Evolutionary conservation across 202 grass and related monocot genomes (phyloP).

Genomic region (Schoenoplectus triqueter): DNA sequence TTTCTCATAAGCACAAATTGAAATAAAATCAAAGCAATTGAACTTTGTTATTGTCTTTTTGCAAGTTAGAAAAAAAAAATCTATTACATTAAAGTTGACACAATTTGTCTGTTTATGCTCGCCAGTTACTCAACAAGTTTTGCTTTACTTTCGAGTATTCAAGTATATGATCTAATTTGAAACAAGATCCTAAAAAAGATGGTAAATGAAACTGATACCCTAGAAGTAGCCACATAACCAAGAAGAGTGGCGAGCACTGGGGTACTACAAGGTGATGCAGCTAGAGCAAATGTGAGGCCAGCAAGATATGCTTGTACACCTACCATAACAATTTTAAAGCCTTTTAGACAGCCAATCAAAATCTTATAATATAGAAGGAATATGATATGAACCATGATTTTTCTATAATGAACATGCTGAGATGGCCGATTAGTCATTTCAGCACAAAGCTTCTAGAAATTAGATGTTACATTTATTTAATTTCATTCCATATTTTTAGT

Average conservation of each 20-base stretch:
- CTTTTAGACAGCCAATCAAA: constrained; percentile 20
- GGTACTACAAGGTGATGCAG: constrained; percentile 95
- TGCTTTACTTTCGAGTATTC: background rate
- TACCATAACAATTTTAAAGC: constrained; percentile 39
- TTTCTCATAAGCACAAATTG: background rate
- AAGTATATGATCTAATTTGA: background rate
- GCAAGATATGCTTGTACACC: constrained; percentile 96
- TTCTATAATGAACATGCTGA: background rate
- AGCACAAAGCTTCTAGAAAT: background rate
- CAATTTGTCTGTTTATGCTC: background rate
- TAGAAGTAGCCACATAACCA: constrained; percentile 93
- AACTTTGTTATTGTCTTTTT: background rate
- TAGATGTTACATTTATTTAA: background rate
- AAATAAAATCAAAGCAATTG: background rate
- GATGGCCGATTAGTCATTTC: background rate
- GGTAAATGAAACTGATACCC: constrained; percentile 51
- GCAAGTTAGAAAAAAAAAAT: background rate
- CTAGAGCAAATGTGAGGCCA: constrained; percentile 96
- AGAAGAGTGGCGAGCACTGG: constrained; percentile 95
- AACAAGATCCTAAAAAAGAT: background rate
- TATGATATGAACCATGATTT: constrained; percentile 33
- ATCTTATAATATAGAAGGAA: background rate
- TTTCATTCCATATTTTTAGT: background rate
- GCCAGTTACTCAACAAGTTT: background rate
- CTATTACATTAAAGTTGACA: background rate